phyloP scores from a whole-genome alignment of 148 eudicot genomes.

The Camellia lanceoleosa region DNA sequence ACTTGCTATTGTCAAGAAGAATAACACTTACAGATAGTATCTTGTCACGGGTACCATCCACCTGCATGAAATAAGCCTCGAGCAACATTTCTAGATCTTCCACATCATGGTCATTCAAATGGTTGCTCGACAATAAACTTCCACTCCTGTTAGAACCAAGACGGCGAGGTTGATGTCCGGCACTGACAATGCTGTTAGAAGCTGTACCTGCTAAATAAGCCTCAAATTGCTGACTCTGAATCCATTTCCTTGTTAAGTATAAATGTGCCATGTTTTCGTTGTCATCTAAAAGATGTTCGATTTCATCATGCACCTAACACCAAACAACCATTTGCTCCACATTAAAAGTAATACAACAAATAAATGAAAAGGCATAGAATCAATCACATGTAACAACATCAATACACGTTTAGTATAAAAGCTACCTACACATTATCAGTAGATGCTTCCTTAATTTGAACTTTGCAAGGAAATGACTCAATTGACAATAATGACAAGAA shows the following conservation, averaged over 20 bases:
- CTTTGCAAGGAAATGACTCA: neutral
- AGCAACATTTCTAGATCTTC: conserved; percentile 96
- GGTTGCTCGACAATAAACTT: conserved; percentile 64
- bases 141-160: conserved; percentile 70
- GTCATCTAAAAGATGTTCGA: conserved; percentile 96
- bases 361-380: neutral
- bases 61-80: conserved; percentile 95
- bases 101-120: conserved; percentile 60
- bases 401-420: neutral
- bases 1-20: neutral
- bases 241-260: conserved; percentile 83
- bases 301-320: conserved; percentile 89
- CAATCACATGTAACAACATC: neutral
- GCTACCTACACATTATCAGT: neutral
- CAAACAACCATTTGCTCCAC: neutral
- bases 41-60: conserved; percentile 92
- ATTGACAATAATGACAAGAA: neutral
- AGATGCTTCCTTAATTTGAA: neutral
- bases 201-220: conserved; percentile 41
- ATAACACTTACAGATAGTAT: conserved; percentile 75
- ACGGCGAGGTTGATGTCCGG: conserved; percentile 50
- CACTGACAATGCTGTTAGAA: conserved; percentile 46
- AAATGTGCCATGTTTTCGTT: conserved; percentile 93
- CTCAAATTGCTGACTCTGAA: conserved; percentile 81
- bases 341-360: neutral